Evolutionary conservation across 2,329 filamentous ascomycete genomes (phyloP), one percentile per base, ranked within the genome.

Genomic region (Colletotrichum sp.): DNA sequence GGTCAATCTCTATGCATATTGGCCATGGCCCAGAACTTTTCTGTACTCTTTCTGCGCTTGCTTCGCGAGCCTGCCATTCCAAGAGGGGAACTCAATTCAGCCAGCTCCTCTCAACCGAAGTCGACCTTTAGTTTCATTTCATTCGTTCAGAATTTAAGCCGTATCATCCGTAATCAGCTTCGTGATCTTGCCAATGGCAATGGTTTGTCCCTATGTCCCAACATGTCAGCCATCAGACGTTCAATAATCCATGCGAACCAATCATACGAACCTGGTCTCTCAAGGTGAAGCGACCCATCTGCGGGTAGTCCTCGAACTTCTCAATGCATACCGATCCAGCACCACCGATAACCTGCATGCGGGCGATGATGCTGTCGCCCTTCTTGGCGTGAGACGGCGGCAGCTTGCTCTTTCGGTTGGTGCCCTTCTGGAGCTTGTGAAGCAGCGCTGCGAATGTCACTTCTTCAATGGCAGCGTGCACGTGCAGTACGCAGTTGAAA

Each of bases 141-240:
- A 71, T 30, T 43, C 26, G 28, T 57, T 78, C 76, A 80, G 82
- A 66, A 79, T 79, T 77, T 78, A 79, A 68, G 81, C 64, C 0
- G 74, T 55, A 10, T 85, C 84, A 21, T 87, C 84, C 9, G 83
- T 87, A 81, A 92, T 89, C 78, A 99, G 91, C 90, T 96, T 98
- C 76, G 95, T 98, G 85, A 99, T 98, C 92, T 99, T 99, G 83
- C 97, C 97, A 87, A 99, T 99, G 72, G 97, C 97, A 88, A 99
- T 98, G 0, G 97, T 99, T 94, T 99, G 96, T 81, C 97, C 97
- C 93, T 99, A 83, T 71, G 71, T 83, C 43, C 57, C 32, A 39
- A 18, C 10, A 39, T 72, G 55, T 72, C 55, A 72, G 66, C 59
- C 48, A 68, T 81, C 77, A 82, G 75, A 65, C 43, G n/a, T 48